Conservation (phyloP, 768 basidiomycete species). For the Pisolithus tinctorius region DNA sequence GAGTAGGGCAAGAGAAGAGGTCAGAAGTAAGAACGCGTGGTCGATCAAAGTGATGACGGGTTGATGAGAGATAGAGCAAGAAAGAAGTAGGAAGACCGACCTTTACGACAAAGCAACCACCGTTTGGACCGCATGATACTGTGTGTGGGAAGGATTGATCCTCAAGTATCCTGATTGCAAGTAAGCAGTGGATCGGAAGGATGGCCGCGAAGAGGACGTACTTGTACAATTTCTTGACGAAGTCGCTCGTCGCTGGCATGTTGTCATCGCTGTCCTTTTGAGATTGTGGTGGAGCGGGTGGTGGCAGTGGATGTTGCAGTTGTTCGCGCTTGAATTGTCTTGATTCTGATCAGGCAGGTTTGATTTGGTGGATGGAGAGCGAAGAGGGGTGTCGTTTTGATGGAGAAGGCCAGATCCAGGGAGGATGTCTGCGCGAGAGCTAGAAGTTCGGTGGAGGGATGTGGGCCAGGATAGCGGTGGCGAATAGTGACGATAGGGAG, state of each 20-base stretch:
- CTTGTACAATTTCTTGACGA: conserved; percentile 94
- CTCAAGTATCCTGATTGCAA: conserved; percentile 72
- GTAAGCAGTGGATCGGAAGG: background rate
- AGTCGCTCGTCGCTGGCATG: conserved; percentile 87
- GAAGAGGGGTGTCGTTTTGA: conserved; percentile 15
- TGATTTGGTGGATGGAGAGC: conserved; percentile 19
- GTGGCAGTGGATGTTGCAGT: conserved; percentile 13
- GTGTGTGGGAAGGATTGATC: conserved; percentile 65
- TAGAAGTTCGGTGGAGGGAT: conserved; percentile 32
- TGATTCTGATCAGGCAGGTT: conserved; percentile 13
- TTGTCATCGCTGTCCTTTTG: conserved; percentile 51
- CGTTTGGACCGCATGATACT: conserved; percentile 77
- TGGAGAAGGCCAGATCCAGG: conserved; percentile 14
- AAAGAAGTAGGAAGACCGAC: conserved; percentile 13
- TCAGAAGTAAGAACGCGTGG: background rate
- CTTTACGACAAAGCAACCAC: conserved; percentile 90
- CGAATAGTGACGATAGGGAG: conserved; percentile 20
- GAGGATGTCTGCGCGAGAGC: conserved; percentile 36
- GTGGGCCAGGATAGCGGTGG: conserved; percentile 17
- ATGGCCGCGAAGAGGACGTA: conserved; percentile 26
- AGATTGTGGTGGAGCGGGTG: conserved; percentile 9
- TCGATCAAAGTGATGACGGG: background rate
- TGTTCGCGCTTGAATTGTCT: conserved; percentile 26
- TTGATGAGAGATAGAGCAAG: conserved; percentile 2
- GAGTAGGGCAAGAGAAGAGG: conserved; percentile 2